Evolutionary conservation across 2,329 filamentous ascomycete genomes (phyloP), one percentile per base, ranked within the genome.

Genomic region (Ophiostoma novo-ulmi): DNA sequence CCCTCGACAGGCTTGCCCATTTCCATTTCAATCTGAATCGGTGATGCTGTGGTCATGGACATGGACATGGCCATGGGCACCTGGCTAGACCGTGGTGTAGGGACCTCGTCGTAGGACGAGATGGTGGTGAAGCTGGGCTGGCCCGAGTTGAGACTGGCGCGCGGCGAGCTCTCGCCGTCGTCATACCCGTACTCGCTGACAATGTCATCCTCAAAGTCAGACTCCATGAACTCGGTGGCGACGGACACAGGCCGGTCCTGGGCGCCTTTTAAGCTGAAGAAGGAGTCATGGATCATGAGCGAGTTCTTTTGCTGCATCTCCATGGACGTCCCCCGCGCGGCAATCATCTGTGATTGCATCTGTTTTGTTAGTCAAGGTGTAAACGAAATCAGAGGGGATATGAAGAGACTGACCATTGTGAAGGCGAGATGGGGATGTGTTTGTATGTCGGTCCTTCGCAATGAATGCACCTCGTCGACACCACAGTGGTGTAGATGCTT

Each of bases 21-120:
- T 17, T 65, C 35, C 13, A 65, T 39, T 11, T 86, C 84, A 72
- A 85, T 81, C 64, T 88, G 85, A 74, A 89, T 85, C 68, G 87
- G 83, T 76, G 89, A 92, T 38, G 83, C 83, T 73, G 84, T 84
- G 72, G 87, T 85, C 74, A 86, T 84, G 5, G 55, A 35, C 55
- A 61, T 63, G 22, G 22, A 11, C 58, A 63, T 20, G 52, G 20
- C 31, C 58, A 36, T 22, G 35, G 74, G 39, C 66, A 52, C 39
- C n/a, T 84, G 84, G 75, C 82, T 85, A 65, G 90, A 90, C 73
- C 87, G 86, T 22, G 94, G 94, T 36, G 94, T 97, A 39, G 88
- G 87, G 3, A 89, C 85, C 78, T 97, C 93, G 76, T 96, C 93
- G 76, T 91, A 93, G 1, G 92, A 94, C 7, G 93, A 97, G 52